A percentile compares a stretch with the other conserved stretches of the same genome.
These are phyloP conservation scores for Acanthamoeba sp. DNA, from an alignment of 208 protist genomes.

Conservation along the genomic window DNA sequence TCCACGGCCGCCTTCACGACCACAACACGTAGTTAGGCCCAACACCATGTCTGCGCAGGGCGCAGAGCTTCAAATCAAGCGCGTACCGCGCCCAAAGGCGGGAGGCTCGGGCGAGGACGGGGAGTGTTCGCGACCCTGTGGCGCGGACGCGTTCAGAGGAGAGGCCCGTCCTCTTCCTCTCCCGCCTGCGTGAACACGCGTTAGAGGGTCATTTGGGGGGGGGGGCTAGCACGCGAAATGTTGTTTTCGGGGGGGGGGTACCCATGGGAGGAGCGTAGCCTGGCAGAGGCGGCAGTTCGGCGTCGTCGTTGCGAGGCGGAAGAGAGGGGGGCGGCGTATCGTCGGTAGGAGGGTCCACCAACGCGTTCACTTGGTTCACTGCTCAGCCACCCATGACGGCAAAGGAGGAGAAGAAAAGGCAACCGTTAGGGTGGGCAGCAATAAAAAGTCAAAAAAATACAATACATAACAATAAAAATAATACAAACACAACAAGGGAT, in stretches of 20 bases:
- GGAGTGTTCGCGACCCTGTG: neutral
- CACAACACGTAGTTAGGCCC: too few species aligned
- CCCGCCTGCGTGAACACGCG: neutral
- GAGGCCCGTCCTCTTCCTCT: neutral
- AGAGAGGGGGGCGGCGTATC: conserved; percentile 2
- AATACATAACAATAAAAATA: neutral
- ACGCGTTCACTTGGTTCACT: conserved; percentile 24
- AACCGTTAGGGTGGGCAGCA: neutral
- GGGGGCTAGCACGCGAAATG: too few species aligned
- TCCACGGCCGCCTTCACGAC: neutral
- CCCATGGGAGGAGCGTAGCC: neutral
- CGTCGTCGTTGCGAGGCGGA: neutral
- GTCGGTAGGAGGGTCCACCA: neutral
- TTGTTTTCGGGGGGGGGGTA: neutral
- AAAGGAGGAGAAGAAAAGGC: neutral
- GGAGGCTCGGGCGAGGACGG: neutral
- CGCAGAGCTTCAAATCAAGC: too few species aligned
- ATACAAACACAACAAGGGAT: too few species aligned
- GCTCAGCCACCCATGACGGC: neutral
- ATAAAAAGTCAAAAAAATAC: neutral
- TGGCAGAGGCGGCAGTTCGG: neutral
- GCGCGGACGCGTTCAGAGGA: neutral
- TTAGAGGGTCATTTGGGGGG: neutral
- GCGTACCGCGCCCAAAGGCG: too few species aligned
- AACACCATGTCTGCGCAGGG: too few species aligned